Evolutionary conservation across 2,329 filamentous ascomycete genomes (phyloP), one percentile per base, ranked within the genome.

Genomic region (Botrytis paeoniae): DNA sequence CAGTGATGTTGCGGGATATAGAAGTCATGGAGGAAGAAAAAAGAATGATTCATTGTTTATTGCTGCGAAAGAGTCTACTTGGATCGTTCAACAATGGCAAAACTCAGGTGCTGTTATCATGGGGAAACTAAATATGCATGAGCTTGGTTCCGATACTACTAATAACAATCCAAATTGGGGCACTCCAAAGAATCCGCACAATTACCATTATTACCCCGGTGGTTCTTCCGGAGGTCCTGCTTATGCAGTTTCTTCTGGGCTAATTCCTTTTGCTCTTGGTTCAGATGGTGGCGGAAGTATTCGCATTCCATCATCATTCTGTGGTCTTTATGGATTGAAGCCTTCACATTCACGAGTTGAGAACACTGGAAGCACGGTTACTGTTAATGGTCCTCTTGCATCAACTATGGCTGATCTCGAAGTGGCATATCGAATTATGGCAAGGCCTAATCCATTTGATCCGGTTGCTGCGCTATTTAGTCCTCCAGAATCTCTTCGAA

Each of bases 181-280:
- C 63, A 95, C 93, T 0, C 93, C 93, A 0, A 85, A 86, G 22
- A 96, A 96, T 78, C 93, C 93, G 0, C 89, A 93, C 81, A 93
- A 95, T 79, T 80, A 83, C 0, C 80, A 84, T 4, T 95, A 93
- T 83, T 96, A 96, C 81, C 77, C 93, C 0, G 94, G 94, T 48
- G 94, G 94, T 29, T 97, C 94, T 80, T 98, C 95, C 1, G 96
- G 96, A 63, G 96, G 96, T 22, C 97, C 94, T 80, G 95, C 95
- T 3, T 89, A 97, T 29, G 93, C 93, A 14, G 93, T 98, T 37
- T 89, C 88, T 35, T 85, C 88, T 1, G 88, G 88, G 37, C 84
- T 87, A 3, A 86, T 86, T 0, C 86, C 89, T 39, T 76, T 91
- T 48, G 94, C 95, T 5, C 84, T 99, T 35, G 96, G 95, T 32